Percentiles rank a stretch among this genome's conserved stretches.
phyloP scores from a whole-genome alignment of 352 stramenopile genomes.

The Phytophthora foliorum region DNA sequence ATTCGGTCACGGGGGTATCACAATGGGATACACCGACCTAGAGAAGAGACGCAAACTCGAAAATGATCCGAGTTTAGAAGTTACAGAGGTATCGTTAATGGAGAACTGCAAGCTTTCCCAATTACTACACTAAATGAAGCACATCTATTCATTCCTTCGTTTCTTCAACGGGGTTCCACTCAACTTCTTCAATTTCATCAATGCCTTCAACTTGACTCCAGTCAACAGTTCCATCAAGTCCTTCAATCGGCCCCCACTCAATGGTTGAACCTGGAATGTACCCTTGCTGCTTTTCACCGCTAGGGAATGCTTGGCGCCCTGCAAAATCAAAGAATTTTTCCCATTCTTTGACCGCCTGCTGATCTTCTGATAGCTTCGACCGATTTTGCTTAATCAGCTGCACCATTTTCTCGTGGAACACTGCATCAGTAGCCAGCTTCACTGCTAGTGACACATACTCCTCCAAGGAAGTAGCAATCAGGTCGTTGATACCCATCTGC shows the following conservation, averaged over 20 bases:
- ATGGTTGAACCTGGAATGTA: conserved; percentile 5
- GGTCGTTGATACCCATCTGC: conserved; percentile 66
- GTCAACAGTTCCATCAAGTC: conserved; percentile 11
- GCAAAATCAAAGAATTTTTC: conserved; percentile 77
- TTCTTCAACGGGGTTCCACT: neutral
- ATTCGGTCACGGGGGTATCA: conserved; percentile 53
- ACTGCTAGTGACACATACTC: conserved; percentile 67
- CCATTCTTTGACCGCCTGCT: conserved; percentile 67
- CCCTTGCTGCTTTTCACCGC: conserved; percentile 15
- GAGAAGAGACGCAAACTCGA: too few relatives aligned
- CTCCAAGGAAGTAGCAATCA: conserved; percentile 55
- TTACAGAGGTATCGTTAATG: too few relatives aligned
- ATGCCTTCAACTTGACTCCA: conserved; percentile 10
- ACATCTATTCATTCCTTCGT: neutral
- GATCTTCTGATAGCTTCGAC: conserved; percentile 53
- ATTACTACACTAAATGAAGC: conserved; percentile 3
- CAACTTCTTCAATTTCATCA: conserved; percentile 10
- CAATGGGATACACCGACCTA: conserved; percentile 60
- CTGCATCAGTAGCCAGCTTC: conserved; percentile 52
- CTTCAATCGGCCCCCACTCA: conserved; percentile 10
- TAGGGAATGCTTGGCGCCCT: conserved; percentile 38
- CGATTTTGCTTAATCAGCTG: conserved; percentile 51
- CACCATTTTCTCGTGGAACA: conserved; percentile 60
- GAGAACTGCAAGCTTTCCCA: neutral
- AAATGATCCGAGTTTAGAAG: too few relatives aligned